Evolutionary conservation across 768 basidiomycete species (phyloP), one percentile per base, ranked within the genome.

Genomic region (Cystoderma amianthinum): DNA sequence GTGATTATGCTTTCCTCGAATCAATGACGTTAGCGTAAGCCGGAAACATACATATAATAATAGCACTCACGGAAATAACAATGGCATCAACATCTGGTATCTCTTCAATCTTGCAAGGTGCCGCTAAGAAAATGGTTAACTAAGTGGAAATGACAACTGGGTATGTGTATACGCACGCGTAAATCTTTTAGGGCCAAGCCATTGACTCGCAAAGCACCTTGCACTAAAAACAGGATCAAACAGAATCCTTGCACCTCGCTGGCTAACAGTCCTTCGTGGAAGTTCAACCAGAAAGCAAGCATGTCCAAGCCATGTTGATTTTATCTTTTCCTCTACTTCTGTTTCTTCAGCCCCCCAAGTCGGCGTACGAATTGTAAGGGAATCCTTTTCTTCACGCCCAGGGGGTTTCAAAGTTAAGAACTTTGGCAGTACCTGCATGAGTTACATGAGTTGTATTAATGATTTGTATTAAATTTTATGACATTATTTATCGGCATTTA

Each of bases 41-140:
- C 21, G 4, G 20, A 22, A 24, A 42, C 30, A 25, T 25, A 43
- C 17, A 28, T 4, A 4, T 19, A 43, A 21, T 13, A 4, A 15
- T 16, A 12, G 19, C 17, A 54, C 67, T 56, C 59, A 69, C 78
- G 57, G 74, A 77, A 40, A 82, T 78, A 4, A 78, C 71, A 22
- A 83, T 65, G n/a, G 70, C 71, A 50, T 83, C 80, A 13, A 83
- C 52, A 32, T 78, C 71, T 1, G 81, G 80, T 34, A 82, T 62
- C 3, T 80, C 75, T 33, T 72, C 64, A 17, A 78, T 63, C 15
- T 63, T 54, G 38, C 76, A 78, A 0, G 78, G 71, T 1, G 73
- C 57, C 3, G 63, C 72, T 74, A 36, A 13, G 4, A 22, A 16
- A 11, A 24, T 15, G 38, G 10, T 9, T 11, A 11, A 40, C 5